These are phyloP conservation scores for Smittium culicis DNA, from an alignment of 371 early-diverging fungal species.

Conservation along the genomic window DNA sequence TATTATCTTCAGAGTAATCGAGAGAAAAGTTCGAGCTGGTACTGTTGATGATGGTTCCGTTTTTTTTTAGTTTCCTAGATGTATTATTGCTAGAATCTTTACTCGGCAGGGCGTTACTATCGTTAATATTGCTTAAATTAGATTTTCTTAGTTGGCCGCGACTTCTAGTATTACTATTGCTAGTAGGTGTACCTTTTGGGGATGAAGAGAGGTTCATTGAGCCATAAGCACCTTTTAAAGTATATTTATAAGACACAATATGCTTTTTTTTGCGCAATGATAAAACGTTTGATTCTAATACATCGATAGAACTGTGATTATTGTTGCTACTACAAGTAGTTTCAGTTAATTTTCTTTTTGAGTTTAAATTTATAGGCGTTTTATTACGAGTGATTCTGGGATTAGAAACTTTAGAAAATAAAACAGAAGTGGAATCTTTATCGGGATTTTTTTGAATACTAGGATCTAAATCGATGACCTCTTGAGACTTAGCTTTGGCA, in stretches of 20 bases:
- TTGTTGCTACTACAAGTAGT: not conserved
- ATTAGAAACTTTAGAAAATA: no score
- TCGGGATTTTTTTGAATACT: no score
- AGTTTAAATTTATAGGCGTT: not conserved
- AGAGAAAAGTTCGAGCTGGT: not conserved
- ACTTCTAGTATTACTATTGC: not conserved
- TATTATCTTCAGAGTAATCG: not conserved
- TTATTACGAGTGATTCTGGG: no score
- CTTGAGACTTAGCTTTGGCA: no score
- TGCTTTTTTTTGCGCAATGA: not conserved
- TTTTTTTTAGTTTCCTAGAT: not conserved
- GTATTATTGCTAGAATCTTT: no score
- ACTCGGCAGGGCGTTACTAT: no score
- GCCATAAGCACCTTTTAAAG: not conserved
- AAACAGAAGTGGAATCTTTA: no score
- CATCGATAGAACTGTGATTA: not conserved
- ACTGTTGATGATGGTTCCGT: not conserved
- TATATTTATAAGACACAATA: not conserved
- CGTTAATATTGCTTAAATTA: not conserved
- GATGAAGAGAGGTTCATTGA: not conserved
- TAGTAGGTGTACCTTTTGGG: not conserved
- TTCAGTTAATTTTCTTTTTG: not conserved
- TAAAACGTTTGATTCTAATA: not conserved
- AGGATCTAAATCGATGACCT: no score
- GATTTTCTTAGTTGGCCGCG: not conserved